These are phyloP conservation scores for Paecilomyces variotii DNA, from an alignment of 2,329 filamentous ascomycete species.

Conservation along the genomic window DNA sequence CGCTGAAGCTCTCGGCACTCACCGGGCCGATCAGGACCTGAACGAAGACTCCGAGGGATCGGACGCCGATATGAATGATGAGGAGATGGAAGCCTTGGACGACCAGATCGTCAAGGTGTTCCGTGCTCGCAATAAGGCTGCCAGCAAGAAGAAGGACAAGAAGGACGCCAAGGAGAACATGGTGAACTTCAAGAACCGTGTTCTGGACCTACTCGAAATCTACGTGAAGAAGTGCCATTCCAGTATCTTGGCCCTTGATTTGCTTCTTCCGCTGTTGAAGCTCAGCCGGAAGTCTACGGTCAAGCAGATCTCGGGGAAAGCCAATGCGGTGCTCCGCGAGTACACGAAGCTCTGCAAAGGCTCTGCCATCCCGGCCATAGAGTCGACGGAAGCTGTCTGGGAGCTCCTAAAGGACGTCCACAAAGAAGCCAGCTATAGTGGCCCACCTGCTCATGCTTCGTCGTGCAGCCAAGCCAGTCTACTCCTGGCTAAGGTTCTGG, in stretches of 20 bases:
- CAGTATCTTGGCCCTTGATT: constrained; percentile 57
- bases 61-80: constrained; percentile 82
- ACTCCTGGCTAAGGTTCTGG: constrained; percentile 35
- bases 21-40: constrained; percentile 47
- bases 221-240: constrained; percentile 73
- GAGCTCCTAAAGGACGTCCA: constrained; percentile 61
- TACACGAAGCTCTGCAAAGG: constrained; percentile 59
- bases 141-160: constrained; percentile 71
- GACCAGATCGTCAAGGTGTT: constrained; percentile 78
- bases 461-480: constrained; percentile 58
- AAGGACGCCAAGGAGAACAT: constrained; percentile 84
- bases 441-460: constrained; percentile 62
- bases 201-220: constrained; percentile 78
- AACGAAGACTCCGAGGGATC: constrained; percentile 51
- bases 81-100: constrained; percentile 88
- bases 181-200: constrained; percentile 88
- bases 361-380: constrained; percentile 37
- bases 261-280: constrained; percentile 68
- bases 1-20: constrained; percentile 68
- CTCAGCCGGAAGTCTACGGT: constrained; percentile 69
- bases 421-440: constrained; percentile 46
- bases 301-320: constrained; percentile 67
- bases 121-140: constrained; percentile 61
- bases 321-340: constrained; percentile 61
- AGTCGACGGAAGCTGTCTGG: constrained; percentile 41